Base-by-base conservation (phyloP, 1,139 yeast species). In the Saccharomycopsis hybrid region DNA sequence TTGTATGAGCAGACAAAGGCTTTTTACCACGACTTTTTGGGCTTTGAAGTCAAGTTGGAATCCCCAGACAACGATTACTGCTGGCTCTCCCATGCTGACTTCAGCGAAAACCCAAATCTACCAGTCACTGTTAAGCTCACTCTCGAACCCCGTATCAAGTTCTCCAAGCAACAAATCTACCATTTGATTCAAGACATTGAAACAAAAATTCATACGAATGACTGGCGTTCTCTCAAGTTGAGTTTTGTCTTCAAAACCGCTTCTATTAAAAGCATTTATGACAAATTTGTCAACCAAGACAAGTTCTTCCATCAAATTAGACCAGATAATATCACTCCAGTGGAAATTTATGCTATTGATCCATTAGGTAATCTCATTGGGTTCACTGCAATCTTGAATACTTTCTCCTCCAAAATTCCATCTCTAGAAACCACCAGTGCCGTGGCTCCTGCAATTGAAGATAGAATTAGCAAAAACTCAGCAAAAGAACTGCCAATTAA, bases 331-430 rank as follows among this genome's bases (percentile, higher is more conserved):
- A 66, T 80, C 55, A 76, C 73, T 53, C 90, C 92, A 3, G 74
- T 76, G 61, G 89, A 84, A 61, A 71, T 81, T 24, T 84, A 80
- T 64, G 75, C 78, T 18, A 60, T 81, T 38, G 90, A 84, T 60
- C 89, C 90, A 2, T 66, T 81, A 57, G 89, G 89, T 27, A 72
- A 75, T 54, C 64, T 82, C 39, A 65, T 85, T 46, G 94, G 92
- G 13, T 83, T 85, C 64, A 77, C 85, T 28, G 71, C 81, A 8
- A 66, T 77, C 41, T 65, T 65, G 37, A 83, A 83, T 57, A 79
- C 89, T 4, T 70, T 82, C 57, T 71, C 82, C 28, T 65, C 79
- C 18, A 68, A 66, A 43, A 77, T 83, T 28, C 78, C 68, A 8
- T 53, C 47, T 18, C 7, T 40, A 4, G 18, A 18, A 18, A 18